Conservation (phyloP, 2,329 filamentous ascomycete species). For the Fusarium brevicatenulatum region DNA sequence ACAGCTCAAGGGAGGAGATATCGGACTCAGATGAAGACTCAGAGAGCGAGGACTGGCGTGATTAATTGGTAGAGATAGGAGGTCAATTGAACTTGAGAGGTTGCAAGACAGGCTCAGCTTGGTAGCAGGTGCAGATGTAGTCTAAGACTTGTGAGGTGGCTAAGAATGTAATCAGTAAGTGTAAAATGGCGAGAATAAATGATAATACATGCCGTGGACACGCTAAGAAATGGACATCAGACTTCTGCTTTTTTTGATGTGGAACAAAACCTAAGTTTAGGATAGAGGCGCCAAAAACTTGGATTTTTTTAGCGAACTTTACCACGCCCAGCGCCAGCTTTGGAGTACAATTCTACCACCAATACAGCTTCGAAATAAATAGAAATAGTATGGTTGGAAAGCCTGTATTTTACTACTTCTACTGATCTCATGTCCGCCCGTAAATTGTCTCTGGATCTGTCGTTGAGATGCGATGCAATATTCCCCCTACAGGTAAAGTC, state of each 20-base stretch:
- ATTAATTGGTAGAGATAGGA: not conserved
- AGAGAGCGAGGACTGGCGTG: not conserved
- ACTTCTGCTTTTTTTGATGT: not conserved
- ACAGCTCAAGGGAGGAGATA: not conserved
- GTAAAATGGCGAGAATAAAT: not conserved
- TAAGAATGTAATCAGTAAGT: too few relatives aligned
- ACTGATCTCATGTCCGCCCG: too few relatives aligned
- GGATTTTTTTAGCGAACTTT: not conserved
- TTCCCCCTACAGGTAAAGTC: too few relatives aligned
- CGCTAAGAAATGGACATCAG: accelerated
- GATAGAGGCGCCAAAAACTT: accelerated
- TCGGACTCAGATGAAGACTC: not conserved
- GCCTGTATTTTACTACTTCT: too few relatives aligned
- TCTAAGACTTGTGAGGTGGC: too few relatives aligned
- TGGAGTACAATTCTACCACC: accelerated
- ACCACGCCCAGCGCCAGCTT: accelerated
- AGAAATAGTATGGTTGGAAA: too few relatives aligned
- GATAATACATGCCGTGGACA: not conserved
- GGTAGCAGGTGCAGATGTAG: not conserved
- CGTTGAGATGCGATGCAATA: too few relatives aligned
- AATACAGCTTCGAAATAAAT: accelerated
- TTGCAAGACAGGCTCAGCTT: not conserved
- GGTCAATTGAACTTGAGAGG: not conserved
- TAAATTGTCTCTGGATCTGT: too few relatives aligned
- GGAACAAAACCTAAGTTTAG: not conserved